A percentile compares a stretch with the other conserved stretches of the same genome.
Evolutionary conservation across 2,329 filamentous ascomycete species (phyloP).

Genomic region (Xylariaceae sp.): DNA sequence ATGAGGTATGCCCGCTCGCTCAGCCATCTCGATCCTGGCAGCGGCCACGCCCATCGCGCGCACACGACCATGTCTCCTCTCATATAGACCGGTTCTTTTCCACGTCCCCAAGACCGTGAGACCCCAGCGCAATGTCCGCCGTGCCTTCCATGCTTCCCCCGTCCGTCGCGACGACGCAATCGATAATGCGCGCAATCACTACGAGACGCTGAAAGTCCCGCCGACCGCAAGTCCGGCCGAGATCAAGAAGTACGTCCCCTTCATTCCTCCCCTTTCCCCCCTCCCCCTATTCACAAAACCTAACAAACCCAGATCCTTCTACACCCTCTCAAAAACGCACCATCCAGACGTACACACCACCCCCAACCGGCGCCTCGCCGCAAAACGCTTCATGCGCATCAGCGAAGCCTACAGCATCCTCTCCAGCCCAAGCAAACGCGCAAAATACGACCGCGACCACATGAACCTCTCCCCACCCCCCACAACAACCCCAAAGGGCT

Average conservation of each 20-base stretch:
- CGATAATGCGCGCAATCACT: conserved; percentile 58
- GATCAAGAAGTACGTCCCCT: conserved; percentile 67
- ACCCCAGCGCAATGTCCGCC: conserved; percentile 3
- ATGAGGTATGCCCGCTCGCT: conserved; percentile 60
- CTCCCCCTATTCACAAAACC: background rate
- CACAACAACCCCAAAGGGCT: conserved; percentile 29
- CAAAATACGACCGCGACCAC: conserved; percentile 72
- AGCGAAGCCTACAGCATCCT: conserved; percentile 79
- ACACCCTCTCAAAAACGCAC: conserved; percentile 81
- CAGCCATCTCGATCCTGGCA: conserved; percentile 25
- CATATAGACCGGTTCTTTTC: background rate
- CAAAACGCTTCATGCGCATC: conserved; percentile 73
- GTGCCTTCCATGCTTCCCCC: conserved; percentile 42
- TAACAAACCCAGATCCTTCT: conserved; percentile 59
- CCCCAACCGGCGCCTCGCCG: conserved; percentile 47
- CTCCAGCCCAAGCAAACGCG: conserved; percentile 65
- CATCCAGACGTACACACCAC: conserved; percentile 84
- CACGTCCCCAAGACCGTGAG: background rate
- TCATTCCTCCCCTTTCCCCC: background rate
- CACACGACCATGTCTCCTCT: background rate
- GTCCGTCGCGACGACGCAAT: conserved; percentile 32
- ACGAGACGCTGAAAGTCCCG: conserved; percentile 72
- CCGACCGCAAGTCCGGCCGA: conserved; percentile 64
- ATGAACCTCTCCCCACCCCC: conserved; percentile 36
- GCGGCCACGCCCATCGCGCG: conserved; percentile 21